Evolutionary conservation across 441 rosid species (phyloP).

Genomic region (Erodium moschatum): DNA sequence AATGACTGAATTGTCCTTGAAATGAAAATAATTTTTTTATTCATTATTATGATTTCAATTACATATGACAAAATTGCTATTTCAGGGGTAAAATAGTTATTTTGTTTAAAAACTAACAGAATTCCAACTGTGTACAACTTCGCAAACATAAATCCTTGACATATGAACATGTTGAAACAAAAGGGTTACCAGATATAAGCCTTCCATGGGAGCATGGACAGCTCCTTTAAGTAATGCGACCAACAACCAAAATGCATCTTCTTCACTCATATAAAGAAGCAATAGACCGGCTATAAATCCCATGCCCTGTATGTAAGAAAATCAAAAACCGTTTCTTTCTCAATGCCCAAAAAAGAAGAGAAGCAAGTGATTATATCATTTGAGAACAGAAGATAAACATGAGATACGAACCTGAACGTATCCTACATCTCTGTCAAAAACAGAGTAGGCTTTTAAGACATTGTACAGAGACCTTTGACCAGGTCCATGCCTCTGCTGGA

Average conservation of each 20-base stretch:
- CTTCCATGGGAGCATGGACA: slow-evolving; percentile 97
- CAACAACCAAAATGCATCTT: slow-evolving; percentile 91
- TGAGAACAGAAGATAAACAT: slow-evolving; percentile 9
- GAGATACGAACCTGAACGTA: slow-evolving; percentile 71
- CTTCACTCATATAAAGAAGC: slow-evolving; percentile 96
- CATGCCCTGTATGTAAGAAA: slow-evolving; percentile 64
- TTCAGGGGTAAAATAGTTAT: no score
- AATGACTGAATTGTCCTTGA: no score
- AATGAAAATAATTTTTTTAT: no score
- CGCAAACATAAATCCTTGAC: neutral
- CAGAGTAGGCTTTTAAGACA: slow-evolving; percentile 94
- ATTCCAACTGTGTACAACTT: no score
- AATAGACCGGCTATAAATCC: slow-evolving; percentile 84
- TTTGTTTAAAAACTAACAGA: no score
- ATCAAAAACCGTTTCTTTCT: slow-evolving; percentile 4
- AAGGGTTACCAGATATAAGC: slow-evolving; percentile 66
- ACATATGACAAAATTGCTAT: no score
- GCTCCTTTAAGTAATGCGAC: slow-evolving; percentile 96
- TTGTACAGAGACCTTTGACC: slow-evolving; percentile 93
- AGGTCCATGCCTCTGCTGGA: slow-evolving; percentile 95
- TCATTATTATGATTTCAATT: no score
- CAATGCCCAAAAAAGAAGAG: neutral
- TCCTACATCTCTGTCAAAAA: slow-evolving; percentile 86
- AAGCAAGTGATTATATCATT: slow-evolving; percentile 14
- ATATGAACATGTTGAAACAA: slow-evolving; percentile 8